phyloP scores from a whole-genome alignment of 306 rosid species.

The Alnus rubra region DNA sequence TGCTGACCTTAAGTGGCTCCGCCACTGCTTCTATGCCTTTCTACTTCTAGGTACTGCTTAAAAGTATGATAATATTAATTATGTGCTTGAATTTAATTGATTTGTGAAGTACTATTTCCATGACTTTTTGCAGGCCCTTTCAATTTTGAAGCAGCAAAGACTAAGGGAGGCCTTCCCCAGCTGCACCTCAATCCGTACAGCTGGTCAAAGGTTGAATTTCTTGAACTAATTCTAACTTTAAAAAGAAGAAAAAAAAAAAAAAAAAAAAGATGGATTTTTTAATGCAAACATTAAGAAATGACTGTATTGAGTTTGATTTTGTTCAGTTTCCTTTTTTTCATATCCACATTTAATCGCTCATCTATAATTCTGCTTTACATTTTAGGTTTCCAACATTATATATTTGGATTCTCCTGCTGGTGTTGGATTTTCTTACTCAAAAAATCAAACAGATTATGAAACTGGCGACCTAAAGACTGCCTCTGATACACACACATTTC shows the following conservation, averaged over 20 bases:
- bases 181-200: slow-evolving; percentile 86
- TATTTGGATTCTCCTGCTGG: slow-evolving; percentile 99
- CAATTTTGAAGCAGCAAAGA: slow-evolving; percentile 67
- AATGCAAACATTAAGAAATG: background rate
- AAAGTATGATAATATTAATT: background rate
- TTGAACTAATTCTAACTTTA: background rate
- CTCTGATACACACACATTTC: slow-evolving; percentile 71
- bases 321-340: background rate
- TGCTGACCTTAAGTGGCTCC: too few relatives aligned
- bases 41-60: slow-evolving; percentile 3
- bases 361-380: slow-evolving; percentile 27
- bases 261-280: slow-evolving; percentile 3
- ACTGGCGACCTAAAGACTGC: slow-evolving; percentile 92
- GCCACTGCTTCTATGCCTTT: background rate
- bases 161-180: slow-evolving; percentile 51
- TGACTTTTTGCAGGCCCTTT: slow-evolving; percentile 76
- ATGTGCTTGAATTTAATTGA: background rate
- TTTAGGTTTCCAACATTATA: slow-evolving; percentile 80
- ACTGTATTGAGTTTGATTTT: slow-evolving; percentile 11
- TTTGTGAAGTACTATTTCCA: slow-evolving; percentile 9
- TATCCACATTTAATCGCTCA: background rate
- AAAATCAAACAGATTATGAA: slow-evolving; percentile 54
- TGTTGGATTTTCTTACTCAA: slow-evolving; percentile 84
- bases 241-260: background rate
- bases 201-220: slow-evolving; percentile 78